Percentiles rank a stretch among this genome's conserved stretches.
Conservation (phyloP, 768 basidiomycete species). For the Rhizopogon salebrosus region DNA sequence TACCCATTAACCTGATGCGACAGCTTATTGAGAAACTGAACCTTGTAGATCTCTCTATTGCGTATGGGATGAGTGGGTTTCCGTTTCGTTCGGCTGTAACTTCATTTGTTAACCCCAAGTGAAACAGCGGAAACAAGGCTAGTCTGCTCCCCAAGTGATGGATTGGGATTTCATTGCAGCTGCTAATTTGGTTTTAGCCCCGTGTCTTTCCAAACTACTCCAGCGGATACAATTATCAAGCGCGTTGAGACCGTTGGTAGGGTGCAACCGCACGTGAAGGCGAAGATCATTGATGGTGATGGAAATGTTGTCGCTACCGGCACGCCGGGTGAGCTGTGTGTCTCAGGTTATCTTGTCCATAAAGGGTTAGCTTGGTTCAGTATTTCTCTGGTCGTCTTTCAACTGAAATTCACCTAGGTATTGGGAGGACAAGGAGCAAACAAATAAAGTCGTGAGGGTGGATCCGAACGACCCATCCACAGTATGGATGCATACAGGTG, state of each 20-base stretch:
- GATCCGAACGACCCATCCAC: constrained; percentile 46
- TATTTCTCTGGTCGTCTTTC: not conserved
- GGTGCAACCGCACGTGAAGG: constrained; percentile 71
- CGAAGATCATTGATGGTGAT: constrained; percentile 57
- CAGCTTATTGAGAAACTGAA: constrained; percentile 63
- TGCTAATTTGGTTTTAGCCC: constrained; percentile 42
- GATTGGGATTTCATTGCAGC: not conserved
- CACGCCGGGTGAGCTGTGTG: constrained; percentile 68
- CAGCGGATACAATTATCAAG: constrained; percentile 62
- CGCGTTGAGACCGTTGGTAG: constrained; percentile 81
- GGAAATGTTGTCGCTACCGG: constrained; percentile 66
- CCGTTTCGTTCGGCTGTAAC: not conserved
- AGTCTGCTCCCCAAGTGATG: not conserved
- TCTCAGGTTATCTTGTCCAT: constrained; percentile 75
- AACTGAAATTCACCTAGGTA: constrained; percentile 35
- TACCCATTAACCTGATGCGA: constrained; percentile 79
- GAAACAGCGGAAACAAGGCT: constrained; percentile 66
- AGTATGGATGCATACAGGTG: constrained; percentile 82
- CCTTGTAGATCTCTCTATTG: constrained; percentile 65
- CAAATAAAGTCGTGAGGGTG: constrained; percentile 48
- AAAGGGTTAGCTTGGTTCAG: constrained; percentile 50
- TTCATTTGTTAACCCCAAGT: not conserved
- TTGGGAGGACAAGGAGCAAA: constrained; percentile 72
- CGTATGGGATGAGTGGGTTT: constrained; percentile 82
- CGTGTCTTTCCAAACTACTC: constrained; percentile 77